Base-by-base conservation (phyloP, 2,329 filamentous ascomycete genomes). In the Aureobasidium sp. region DNA sequence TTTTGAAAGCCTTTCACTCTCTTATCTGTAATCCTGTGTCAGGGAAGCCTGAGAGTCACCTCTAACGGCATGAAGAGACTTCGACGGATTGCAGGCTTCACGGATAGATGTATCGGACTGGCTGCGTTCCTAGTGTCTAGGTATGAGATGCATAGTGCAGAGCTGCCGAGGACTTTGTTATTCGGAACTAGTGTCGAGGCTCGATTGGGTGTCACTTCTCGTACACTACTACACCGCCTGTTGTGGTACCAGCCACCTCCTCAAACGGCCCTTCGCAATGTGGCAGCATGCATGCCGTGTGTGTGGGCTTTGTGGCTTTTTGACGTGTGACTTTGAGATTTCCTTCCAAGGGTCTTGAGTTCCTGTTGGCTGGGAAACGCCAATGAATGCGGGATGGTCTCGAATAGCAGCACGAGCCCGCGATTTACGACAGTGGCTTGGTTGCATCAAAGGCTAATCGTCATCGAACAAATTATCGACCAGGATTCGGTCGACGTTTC, bases 381-480 rank as follows among this genome's bases (percentile, higher is more conserved):
- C 33, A 42, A n/a, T 15, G 22, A n/a, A 54, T 39, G 29, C 49
- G 49, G 49, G 27, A 33, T 52, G 49, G 49, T 27, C 49, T 52
- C 49, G 49, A 52, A 39, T 33, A 35, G 6, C 15, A 12, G 50
- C 50, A 54, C 50, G 50, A 54, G 50, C 50, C 24, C 37, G 0
- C 17, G n/a, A 35, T 54, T 42, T 54, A 54, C 50, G 50, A 54
- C 35, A 54, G 50, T 54, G 50, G 50, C 50, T 54, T 54, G 50
- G 14, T n/a, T 31, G 47, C 27, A 33, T 49, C 29, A 33, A 53
- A 53, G 50, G 33, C 35, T 19, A 54, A 40, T 54, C 50, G 50
- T 54, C 50, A 54, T 54, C 42, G 50, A 40, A 54, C 22, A 37
- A 39, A 31, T 42, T 40, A 31, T 42, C 33, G 22, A 42, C 50